Conservation (phyloP, 805 yeast species). For the Schwanniomyces sp. region DNA sequence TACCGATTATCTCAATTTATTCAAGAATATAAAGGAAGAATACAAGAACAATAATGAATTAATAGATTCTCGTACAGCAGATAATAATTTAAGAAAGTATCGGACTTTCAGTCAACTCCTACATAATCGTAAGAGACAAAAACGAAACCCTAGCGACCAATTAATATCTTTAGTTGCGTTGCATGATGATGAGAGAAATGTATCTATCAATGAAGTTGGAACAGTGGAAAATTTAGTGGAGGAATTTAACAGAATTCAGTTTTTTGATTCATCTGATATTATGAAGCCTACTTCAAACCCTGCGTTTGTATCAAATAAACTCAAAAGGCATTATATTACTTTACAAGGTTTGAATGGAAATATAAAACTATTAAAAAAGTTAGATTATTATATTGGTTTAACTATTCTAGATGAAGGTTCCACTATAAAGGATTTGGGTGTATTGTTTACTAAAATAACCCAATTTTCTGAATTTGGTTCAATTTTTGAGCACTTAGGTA, state of each 20-base stretch:
- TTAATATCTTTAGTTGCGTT: constrained; percentile 10
- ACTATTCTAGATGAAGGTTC: constrained; percentile 15
- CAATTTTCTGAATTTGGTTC: constrained; percentile 9
- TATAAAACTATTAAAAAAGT: constrained; percentile 3
- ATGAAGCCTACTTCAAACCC: constrained; percentile 4
- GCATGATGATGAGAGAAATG: constrained; percentile 1
- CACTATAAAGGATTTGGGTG: constrained; percentile 9
- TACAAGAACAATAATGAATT: background rate
- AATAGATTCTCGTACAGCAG: background rate
- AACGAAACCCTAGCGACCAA: constrained; percentile 1
- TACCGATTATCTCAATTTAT: constrained; percentile 7
- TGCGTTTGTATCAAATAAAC: constrained; percentile 2
- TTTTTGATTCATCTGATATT: constrained; percentile 11
- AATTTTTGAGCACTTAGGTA: constrained; percentile 11
- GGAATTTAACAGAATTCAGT: constrained; percentile 14
- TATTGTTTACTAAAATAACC: constrained; percentile 10
- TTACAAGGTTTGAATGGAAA: constrained; percentile 5
- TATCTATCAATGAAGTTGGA: constrained; percentile 16
- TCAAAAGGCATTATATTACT: constrained; percentile 6
- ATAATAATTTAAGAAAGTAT: constrained; percentile 13
- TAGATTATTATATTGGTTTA: constrained; percentile 17
- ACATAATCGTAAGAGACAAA: constrained; percentile 11
- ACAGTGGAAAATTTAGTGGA: constrained; percentile 17
- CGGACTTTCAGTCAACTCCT: constrained; percentile 11
- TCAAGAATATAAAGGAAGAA: constrained; percentile 4